These are phyloP conservation scores for Talaromyces sp. DNA, from an alignment of 2,329 filamentous ascomycete species.

Conservation along the genomic window DNA sequence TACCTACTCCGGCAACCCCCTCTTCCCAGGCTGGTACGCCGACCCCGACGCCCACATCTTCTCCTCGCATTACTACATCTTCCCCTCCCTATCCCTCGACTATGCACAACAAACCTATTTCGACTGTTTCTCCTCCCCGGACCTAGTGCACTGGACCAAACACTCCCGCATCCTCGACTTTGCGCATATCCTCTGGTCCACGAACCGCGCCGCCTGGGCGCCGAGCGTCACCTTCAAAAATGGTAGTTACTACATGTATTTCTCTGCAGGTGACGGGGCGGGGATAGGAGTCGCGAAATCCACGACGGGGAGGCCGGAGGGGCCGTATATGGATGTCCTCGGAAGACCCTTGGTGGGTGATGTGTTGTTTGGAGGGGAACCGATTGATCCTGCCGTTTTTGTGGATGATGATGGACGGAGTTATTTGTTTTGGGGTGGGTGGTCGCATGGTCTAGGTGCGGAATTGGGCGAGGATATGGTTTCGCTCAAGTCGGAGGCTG, in stretches of 20 bases:
- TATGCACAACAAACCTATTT: conserved; percentile 53
- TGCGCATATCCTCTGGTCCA: conserved; percentile 46
- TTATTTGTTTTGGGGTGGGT: conserved; percentile 49
- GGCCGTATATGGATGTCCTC: conserved; percentile 46
- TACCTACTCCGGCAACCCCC: conserved; percentile 41
- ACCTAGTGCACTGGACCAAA: conserved; percentile 52
- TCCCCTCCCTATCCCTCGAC: conserved; percentile 46
- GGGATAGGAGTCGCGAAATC: conserved; percentile 47
- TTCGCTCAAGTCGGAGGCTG: conserved; percentile 45
- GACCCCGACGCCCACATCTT: conserved; percentile 53
- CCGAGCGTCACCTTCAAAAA: conserved; percentile 47
- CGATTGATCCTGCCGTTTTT: conserved; percentile 50
- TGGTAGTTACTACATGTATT: conserved; percentile 53
- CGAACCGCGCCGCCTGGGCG: conserved; percentile 48
- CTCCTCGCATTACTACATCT: conserved; percentile 50
- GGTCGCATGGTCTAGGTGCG: conserved; percentile 45
- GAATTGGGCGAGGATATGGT: conserved; percentile 48
- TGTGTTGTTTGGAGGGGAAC: conserved; percentile 50
- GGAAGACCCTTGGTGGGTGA: conserved; percentile 45
- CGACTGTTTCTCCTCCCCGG: conserved; percentile 52
- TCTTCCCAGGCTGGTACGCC: conserved; percentile 52
- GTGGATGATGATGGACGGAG: conserved; percentile 44
- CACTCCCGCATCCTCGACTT: conserved; percentile 47
- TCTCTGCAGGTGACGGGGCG: conserved; percentile 50
- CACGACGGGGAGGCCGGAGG: conserved; percentile 32